Conservation (phyloP, 75 land plant species). For the Chamaecyparis obtusa region DNA sequence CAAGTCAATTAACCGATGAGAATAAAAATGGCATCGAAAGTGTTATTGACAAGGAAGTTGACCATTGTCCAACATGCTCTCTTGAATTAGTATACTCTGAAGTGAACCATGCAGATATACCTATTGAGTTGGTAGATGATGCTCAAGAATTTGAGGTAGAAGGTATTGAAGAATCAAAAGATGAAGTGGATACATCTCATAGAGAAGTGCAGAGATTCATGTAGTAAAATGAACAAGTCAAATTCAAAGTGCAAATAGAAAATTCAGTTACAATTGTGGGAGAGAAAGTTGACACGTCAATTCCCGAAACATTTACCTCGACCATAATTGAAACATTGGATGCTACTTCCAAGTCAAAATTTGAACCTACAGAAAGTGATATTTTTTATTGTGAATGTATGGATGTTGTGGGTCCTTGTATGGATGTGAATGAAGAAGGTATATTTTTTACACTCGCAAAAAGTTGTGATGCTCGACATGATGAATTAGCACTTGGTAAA, state of each 20-base stretch:
- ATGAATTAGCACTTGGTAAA: no score
- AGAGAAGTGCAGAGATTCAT: not conserved
- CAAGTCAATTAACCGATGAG: not conserved
- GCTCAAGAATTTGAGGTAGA: not conserved
- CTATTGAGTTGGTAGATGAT: not conserved
- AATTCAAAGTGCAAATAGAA: not conserved
- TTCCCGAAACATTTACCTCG: not conserved
- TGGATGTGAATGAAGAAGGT: no score
- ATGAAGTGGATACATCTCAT: not conserved
- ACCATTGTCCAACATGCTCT: not conserved
- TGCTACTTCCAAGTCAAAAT: not conserved
- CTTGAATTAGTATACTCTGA: not conserved
- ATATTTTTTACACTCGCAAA: no score
- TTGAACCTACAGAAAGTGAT: no score
- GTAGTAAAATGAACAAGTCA: not conserved
- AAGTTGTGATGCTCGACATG: no score
- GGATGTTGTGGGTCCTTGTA: no score
- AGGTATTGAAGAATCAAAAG: not conserved
- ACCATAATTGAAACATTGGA: not conserved
- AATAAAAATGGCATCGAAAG: not conserved
- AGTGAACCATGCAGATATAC: not conserved
- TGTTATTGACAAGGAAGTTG: not conserved
- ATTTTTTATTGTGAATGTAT: no score
- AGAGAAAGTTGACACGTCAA: not conserved
- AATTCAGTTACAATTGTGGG: not conserved